phyloP scores from a whole-genome alignment of 1,139 yeast genomes.

The Magnusiomyces suaveolens region DNA sequence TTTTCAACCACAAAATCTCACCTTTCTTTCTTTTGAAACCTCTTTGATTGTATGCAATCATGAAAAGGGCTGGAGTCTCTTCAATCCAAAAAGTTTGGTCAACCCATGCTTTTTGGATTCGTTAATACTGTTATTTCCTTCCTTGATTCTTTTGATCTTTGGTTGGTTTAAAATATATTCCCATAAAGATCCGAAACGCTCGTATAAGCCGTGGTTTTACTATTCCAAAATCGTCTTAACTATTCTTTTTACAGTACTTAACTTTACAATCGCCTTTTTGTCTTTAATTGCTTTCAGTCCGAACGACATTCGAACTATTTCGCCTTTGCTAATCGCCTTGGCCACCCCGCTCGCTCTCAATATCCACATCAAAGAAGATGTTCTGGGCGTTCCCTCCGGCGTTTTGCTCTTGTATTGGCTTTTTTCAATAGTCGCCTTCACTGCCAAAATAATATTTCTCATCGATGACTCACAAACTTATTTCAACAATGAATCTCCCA shows the following conservation, averaged over 20 bases:
- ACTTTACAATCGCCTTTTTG: constrained; percentile 13
- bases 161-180: constrained; percentile 40
- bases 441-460: constrained; percentile 37
- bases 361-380: constrained; percentile 63
- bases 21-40: no score
- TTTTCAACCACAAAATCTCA: no score
- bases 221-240: not conserved
- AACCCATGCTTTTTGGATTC: constrained; percentile 78
- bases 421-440: constrained; percentile 37
- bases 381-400: constrained; percentile 55
- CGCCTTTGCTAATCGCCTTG: constrained; percentile 33
- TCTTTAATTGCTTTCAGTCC: constrained; percentile 18
- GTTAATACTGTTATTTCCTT: constrained; percentile 42
- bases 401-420: constrained; percentile 66
- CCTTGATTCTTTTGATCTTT: constrained; percentile 42
- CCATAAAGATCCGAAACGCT: constrained; percentile 12
- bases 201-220: constrained; percentile 27
- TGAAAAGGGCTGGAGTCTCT: no score
- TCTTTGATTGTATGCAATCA: no score
- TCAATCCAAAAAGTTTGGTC: no score
- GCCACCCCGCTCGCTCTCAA: constrained; percentile 43
- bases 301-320: constrained; percentile 37
- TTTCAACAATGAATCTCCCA: not conserved
- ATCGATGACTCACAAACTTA: not conserved
- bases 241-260: constrained; percentile 5